These are phyloP conservation scores for Luffa acutangula DNA, from an alignment of 306 rosid genomes.

Conservation along the genomic window DNA sequence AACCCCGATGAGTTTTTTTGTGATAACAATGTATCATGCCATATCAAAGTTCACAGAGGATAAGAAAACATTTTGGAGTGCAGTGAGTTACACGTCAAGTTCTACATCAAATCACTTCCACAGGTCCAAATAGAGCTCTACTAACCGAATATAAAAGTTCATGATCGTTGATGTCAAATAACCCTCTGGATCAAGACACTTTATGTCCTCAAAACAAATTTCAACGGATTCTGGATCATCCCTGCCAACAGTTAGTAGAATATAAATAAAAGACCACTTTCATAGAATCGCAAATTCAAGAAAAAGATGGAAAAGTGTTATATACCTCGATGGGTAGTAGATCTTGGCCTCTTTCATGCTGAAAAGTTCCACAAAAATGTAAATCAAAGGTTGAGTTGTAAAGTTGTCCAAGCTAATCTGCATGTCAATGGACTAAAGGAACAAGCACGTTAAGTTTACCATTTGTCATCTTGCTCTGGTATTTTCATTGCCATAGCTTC, in stretches of 20 bases:
- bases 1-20: neutral
- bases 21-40: neutral
- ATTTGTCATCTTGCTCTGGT: constrained; percentile 34
- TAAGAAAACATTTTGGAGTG: neutral
- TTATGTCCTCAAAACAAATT: constrained; percentile 50
- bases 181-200: constrained; percentile 72
- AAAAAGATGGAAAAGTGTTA: neutral
- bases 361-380: constrained; percentile 20
- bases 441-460: constrained; percentile 26
- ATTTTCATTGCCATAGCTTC: constrained; percentile 29
- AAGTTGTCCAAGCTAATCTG: neutral
- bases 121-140: constrained; percentile 6
- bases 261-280: constrained; percentile 8
- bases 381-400: neutral
- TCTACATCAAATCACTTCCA: neutral
- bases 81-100: neutral
- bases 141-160: constrained; percentile 89
- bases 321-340: constrained; percentile 86
- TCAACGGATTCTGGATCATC: constrained; percentile 78
- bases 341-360: constrained; percentile 64
- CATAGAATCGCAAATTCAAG: constrained; percentile 4
- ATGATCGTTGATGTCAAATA: constrained; percentile 78
- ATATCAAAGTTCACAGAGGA: neutral
- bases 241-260: constrained; percentile 40
- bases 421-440: neutral